Conservation (phyloP, 192 early-diverging fungal genomes). For the Umbelopsis ramanniana region DNA sequence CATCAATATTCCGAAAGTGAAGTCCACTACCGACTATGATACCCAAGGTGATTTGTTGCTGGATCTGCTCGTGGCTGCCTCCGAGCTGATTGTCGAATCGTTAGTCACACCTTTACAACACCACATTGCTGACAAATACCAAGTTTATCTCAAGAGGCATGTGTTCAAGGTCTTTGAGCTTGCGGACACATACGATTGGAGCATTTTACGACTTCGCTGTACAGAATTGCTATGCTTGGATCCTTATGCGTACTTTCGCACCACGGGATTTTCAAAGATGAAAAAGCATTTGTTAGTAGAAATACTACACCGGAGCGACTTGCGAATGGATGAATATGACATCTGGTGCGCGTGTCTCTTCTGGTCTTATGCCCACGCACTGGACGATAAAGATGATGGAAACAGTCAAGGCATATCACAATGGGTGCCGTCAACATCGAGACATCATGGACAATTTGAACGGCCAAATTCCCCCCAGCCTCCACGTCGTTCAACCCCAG, state of each 20-base stretch:
- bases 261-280: neutral
- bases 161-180: slow-evolving; percentile 4
- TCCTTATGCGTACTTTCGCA: slow-evolving; percentile 12
- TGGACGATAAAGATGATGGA: neutral
- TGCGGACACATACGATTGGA: slow-evolving; percentile 20
- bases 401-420: neutral
- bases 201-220: slow-evolving; percentile 14
- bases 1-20: neutral
- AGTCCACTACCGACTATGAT: slow-evolving; percentile 13
- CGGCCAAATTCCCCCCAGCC: neutral
- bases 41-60: slow-evolving; percentile 10
- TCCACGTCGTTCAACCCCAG: neutral
- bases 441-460: neutral
- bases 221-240: slow-evolving; percentile 22
- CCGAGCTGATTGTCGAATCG: slow-evolving; percentile 11
- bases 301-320: slow-evolving; percentile 12
- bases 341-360: slow-evolving; percentile 17
- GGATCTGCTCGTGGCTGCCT: slow-evolving; percentile 19
- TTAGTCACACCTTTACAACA: slow-evolving; percentile 10
- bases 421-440: neutral
- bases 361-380: slow-evolving; percentile 1
- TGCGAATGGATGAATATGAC: slow-evolving; percentile 23
- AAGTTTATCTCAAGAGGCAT: slow-evolving; percentile 5
- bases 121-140: slow-evolving; percentile 15
- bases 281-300: slow-evolving; percentile 9